Evolutionary conservation across 345 rosid species (phyloP), one percentile per base, ranked within the genome.

Genomic region (Noccaea bulbosa): DNA sequence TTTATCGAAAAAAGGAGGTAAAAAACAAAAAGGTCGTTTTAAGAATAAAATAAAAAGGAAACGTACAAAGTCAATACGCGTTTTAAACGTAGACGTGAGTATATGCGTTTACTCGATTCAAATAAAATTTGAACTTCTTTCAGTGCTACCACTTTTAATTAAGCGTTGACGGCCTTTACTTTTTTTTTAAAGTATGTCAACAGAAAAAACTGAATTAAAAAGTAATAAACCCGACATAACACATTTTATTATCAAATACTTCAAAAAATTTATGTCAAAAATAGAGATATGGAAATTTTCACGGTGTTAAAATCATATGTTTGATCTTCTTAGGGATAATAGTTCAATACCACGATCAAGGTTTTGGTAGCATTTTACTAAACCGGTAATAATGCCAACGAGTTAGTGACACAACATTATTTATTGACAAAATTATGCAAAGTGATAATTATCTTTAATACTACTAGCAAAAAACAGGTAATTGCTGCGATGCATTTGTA

Each of bases 151-250:
- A 49, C 12, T 58, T 58, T 73, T 16, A 67, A 49, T 66, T 43
- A 32, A 10, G 22, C 78, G 72, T 74, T 74, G 73, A 74, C 72
- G 30, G 9, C 71, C 46, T 67, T 74, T 48, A n/a, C 72, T 65
- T 44, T 57, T 22, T 22, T 20, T 58, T 44, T 38, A 64, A 64
- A 72, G 58, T 71, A 49, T 52, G 41, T 62, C 11, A 17, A 15
- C 8, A 8, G 15, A 30, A 1, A 39, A n/a, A 27, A 51, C 14
- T 51, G 15, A 52, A 1, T 40, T 10, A 1, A 30, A 30, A 41
- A 50, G 52, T 30, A 6, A 27, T 40, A 12, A 20, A 65, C 43
- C 5, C 4, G 35, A 50, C 5, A 14, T 39, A 10, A 15, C 32
- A 39, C 39, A 4, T 15, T 20, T 34, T 17, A 22, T 17, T 6